These are phyloP conservation scores for Kwoniella bestiolae DNA, from an alignment of 768 basidiomycete species.

Conservation along the genomic window DNA sequence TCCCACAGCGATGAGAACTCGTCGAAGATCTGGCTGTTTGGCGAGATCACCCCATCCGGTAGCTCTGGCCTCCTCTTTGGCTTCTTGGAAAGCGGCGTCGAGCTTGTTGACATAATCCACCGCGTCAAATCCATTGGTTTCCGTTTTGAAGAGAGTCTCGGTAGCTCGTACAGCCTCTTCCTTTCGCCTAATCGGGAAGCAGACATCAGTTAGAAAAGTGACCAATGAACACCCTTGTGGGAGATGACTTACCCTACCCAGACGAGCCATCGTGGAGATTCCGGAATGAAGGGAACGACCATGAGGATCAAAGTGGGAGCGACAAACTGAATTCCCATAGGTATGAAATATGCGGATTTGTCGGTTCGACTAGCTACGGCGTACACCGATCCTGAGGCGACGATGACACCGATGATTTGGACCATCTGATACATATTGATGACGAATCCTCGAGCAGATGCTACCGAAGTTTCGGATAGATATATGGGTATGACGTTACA, in stretches of 20 bases:
- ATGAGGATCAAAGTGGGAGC: slow-evolving; percentile 17
- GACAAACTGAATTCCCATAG: slow-evolving; percentile 25
- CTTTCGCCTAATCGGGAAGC: neutral
- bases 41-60: slow-evolving; percentile 18
- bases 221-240: too few relatives aligned
- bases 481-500: slow-evolving; percentile 23
- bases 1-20: slow-evolving; percentile 28
- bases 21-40: slow-evolving; percentile 22
- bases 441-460: slow-evolving; percentile 22
- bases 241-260: slow-evolving; percentile 21
- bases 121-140: slow-evolving; percentile 26
- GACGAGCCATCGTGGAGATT: slow-evolving; percentile 21
- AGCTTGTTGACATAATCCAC: slow-evolving; percentile 36
- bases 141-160: slow-evolving; percentile 22
- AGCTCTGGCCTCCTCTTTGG: slow-evolving; percentile 3
- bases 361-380: slow-evolving; percentile 14
- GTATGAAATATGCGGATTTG: slow-evolving; percentile 30
- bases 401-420: slow-evolving; percentile 44
- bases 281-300: slow-evolving; percentile 14
- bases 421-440: slow-evolving; percentile 29
- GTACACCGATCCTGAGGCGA: slow-evolving; percentile 39
- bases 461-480: slow-evolving; percentile 25
- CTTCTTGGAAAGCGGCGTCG: slow-evolving; percentile 33
- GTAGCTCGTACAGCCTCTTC: slow-evolving; percentile 16
- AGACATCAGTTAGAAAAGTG: neutral